Evolutionary conservation across 2,329 filamentous ascomycete genomes (phyloP), one percentile per base, ranked within the genome.

Genomic region (Cladorrhinum sp.): DNA sequence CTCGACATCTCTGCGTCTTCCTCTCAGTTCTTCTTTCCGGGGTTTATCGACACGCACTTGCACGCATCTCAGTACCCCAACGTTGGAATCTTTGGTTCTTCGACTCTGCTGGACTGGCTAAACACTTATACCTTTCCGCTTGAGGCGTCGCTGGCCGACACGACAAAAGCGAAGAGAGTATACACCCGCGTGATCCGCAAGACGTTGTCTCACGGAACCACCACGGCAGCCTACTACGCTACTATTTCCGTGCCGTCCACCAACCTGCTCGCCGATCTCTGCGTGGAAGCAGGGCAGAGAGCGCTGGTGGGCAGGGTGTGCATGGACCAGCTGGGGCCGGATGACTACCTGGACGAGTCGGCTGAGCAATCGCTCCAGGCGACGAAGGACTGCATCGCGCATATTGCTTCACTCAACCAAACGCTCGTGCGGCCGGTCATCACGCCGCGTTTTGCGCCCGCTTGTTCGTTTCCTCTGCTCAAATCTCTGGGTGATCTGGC

Each of bases 51-150:
- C 74, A 96, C 95, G 0, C 95, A 99, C 73, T 90, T 96, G 61
- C 95, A 99, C 73, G 95, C 95, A 8, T 85, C 93, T 0, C 95
- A 99, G 77, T 97, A 96, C 70, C 92, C 94, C 61, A 99, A 99
- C 71, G 86, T 86, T 1, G 95, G 95, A 62, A 88, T 99, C 65
- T 98, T 98, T 72, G 95, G 95, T 70, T 95, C 93, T 66, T 89
- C 91, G 0, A 97, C 94, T 0, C 86, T 99, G 30, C 84, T 99
- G 14, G 89, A 95, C 76, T 99, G 95, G 95, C 81, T 99, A 4
- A 85, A 93, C 69, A 95, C 82, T 16, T 98, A 99, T 78, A 99
- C 95, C 0, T 99, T 98, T 72, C 95, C 95, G 0, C 84, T 96
- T 64, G 95, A 99, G 75, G 81, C 88, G 1, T 92, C 89, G 9